Evolutionary conservation across 2,329 filamentous ascomycete genomes (phyloP).

Genomic region (Trichoderma atroviride): DNA sequence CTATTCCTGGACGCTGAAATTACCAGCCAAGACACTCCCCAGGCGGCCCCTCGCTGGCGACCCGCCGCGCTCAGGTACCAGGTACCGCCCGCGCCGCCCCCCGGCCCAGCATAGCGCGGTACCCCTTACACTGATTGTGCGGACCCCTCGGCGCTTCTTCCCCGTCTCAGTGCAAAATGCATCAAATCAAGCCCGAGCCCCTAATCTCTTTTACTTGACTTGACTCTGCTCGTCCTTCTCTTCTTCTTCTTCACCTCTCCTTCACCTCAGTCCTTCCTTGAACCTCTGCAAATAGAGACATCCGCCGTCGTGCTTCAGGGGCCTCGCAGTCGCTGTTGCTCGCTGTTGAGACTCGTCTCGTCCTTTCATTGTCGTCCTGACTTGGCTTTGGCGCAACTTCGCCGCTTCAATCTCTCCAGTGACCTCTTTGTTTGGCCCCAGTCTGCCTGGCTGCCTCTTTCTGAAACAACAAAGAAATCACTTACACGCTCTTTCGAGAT

Average conservation of each 20-base stretch:
- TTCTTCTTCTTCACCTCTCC: conserved; percentile 3
- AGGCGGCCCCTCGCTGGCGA: conserved; percentile 1
- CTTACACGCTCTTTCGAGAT: conserved; percentile 5
- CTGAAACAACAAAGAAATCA: neutral
- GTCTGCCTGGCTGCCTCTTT: neutral
- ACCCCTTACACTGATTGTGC: conserved; percentile 20
- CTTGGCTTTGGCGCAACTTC: conserved; percentile 5
- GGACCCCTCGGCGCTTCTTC: conserved; percentile 14
- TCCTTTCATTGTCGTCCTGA: conserved; percentile 23
- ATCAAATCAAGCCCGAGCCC: conserved; percentile 23
- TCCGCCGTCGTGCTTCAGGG: conserved; percentile 15
- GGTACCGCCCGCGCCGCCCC: neutral
- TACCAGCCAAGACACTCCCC: conserved; percentile 10
- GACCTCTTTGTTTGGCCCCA: neutral
- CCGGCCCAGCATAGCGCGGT: conserved; percentile 15
- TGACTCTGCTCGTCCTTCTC: neutral
- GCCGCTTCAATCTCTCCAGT: conserved; percentile 23
- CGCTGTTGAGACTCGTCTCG: conserved; percentile 24
- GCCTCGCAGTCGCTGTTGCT: conserved; percentile 21
- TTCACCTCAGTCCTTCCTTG: conserved; percentile 20
- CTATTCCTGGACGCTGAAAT: conserved; percentile 14
- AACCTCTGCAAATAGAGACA: conserved; percentile 21
- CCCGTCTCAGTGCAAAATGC: conserved; percentile 21
- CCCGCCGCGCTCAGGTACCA: conserved; percentile 8
- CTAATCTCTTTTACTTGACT: conserved; percentile 21